Evolutionary conservation across 1,284 basidiomycete genomes (phyloP).

Genomic region (Amylostereum chailletii): DNA sequence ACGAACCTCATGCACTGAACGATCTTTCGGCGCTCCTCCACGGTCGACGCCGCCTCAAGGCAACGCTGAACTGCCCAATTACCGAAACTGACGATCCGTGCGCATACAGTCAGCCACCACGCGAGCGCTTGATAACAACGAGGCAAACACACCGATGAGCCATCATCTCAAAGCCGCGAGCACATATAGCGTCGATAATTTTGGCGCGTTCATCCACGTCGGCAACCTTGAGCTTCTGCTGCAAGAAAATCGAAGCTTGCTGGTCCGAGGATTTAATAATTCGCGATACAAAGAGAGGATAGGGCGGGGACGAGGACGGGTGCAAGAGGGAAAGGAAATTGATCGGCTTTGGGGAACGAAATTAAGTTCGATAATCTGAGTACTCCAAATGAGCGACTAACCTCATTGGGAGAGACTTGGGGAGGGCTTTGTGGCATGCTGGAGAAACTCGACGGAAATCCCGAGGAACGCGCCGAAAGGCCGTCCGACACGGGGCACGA

Average conservation of each 20-base stretch:
- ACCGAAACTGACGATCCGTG: slow-evolving; percentile 47
- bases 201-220: slow-evolving; percentile 67
- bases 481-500: slow-evolving; percentile 14
- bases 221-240: slow-evolving; percentile 80
- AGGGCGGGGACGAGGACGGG: slow-evolving; percentile 73
- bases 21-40: slow-evolving; percentile 69
- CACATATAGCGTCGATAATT: slow-evolving; percentile 77
- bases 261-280: slow-evolving; percentile 83
- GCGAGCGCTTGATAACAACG: slow-evolving; percentile 3
- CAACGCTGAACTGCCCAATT: slow-evolving; percentile 84
- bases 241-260: slow-evolving; percentile 80
- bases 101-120: neutral
- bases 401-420: slow-evolving; percentile 28
- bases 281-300: slow-evolving; percentile 67
- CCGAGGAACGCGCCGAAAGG: slow-evolving; percentile 9
- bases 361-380: neutral
- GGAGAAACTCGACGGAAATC: slow-evolving; percentile 11
- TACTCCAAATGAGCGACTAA: slow-evolving; percentile 7
- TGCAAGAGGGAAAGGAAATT: slow-evolving; percentile 77
- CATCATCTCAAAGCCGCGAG: slow-evolving; percentile 81
- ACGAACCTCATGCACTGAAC: slow-evolving; percentile 70
- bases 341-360: slow-evolving; percentile 48
- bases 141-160: slow-evolving; percentile 52
- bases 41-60: slow-evolving; percentile 61
- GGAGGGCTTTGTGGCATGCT: slow-evolving; percentile 4